Conservation (phyloP, 345 rosid genomes). For the Pseudoturritis turrita region DNA sequence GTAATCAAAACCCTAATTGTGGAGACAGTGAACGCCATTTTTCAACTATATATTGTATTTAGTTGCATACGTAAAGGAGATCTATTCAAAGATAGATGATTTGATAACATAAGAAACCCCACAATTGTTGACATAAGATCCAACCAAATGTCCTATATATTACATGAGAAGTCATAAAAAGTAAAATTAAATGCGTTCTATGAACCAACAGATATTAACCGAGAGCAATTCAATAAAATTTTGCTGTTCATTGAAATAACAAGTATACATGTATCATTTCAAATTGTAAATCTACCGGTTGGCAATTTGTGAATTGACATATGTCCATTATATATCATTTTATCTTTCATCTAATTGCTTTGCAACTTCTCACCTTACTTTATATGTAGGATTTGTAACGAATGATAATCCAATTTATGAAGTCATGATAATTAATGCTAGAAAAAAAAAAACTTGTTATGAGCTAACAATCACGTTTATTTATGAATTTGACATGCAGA, state of each 20-base stretch:
- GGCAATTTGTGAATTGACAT: too few species aligned
- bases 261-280: too few species aligned
- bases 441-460: too few species aligned
- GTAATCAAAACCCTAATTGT: constrained; percentile 2
- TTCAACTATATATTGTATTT: background rate
- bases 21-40: background rate
- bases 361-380: too few species aligned
- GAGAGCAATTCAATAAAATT: too few species aligned
- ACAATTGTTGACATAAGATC: background rate
- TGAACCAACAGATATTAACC: too few species aligned
- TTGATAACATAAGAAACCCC: background rate
- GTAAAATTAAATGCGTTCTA: too few species aligned
- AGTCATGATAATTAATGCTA: background rate
- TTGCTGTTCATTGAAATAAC: too few species aligned
- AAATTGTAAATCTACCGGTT: too few species aligned
- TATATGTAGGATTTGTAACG: background rate
- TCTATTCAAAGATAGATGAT: background rate
- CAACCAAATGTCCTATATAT: background rate
- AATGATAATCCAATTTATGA: background rate
- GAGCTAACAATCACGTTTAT: background rate
- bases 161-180: too few species aligned
- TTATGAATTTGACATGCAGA: constrained; percentile 5
- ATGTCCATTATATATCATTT: background rate
- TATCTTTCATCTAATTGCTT: background rate
- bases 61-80: background rate